A percentile compares a stretch with the other conserved stretches of the same genome.
phyloP scores from a whole-genome alignment of 176 grass and related monocot genomes.

The Triticum dicoccoides region DNA sequence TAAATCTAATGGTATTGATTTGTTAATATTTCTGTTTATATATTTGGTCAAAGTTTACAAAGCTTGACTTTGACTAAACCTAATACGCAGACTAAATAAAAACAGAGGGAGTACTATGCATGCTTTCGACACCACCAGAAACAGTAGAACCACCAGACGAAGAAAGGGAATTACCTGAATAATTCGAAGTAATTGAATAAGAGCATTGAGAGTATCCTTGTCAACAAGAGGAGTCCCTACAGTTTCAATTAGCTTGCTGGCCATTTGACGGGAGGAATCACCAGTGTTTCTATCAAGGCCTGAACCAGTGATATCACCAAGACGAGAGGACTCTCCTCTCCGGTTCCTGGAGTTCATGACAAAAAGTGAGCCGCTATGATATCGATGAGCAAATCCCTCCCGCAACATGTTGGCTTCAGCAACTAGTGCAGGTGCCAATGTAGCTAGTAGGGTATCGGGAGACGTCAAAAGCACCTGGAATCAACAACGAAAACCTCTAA shows the following conservation, averaged over 20 bases:
- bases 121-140: background rate
- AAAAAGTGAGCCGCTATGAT: constrained; percentile 49
- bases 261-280: constrained; percentile 55
- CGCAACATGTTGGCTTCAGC: too few relatives aligned
- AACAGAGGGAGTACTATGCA: background rate
- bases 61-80: too few relatives aligned
- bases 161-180: constrained; percentile 66
- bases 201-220: constrained; percentile 69
- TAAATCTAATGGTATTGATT: too few relatives aligned
- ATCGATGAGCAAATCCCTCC: too few relatives aligned
- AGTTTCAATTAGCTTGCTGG: constrained; percentile 76
- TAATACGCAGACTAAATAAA: too few relatives aligned
- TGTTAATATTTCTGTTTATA: too few relatives aligned
- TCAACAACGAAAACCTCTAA: background rate
- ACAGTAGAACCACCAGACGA: background rate
- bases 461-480: constrained; percentile 93
- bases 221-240: constrained; percentile 87
- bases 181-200: constrained; percentile 75
- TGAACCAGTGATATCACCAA: constrained; percentile 50
- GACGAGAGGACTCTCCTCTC: constrained; percentile 76
- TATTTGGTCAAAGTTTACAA: too few relatives aligned
- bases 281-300: constrained; percentile 54
- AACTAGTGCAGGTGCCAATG: constrained; percentile 89
- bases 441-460: constrained; percentile 86
- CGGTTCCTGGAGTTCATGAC: constrained; percentile 78